These are phyloP conservation scores for Aspergillus baeticus DNA, from an alignment of 495 filamentous ascomycete genomes.

Conservation along the genomic window DNA sequence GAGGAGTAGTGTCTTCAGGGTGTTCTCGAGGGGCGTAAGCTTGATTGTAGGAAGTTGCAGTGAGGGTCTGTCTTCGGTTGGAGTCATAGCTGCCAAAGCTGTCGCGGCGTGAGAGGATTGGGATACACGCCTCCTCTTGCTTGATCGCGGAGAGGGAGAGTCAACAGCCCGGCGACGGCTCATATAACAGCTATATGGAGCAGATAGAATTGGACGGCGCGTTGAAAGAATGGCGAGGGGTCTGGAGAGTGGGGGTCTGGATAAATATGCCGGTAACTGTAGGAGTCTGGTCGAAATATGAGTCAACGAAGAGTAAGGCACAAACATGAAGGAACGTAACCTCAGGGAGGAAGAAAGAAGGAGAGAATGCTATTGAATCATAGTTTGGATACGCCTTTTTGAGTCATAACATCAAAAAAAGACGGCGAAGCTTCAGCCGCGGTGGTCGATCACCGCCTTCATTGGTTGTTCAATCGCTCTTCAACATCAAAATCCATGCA, in stretches of 20 bases:
- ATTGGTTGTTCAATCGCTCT: neutral
- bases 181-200: slow-evolving; percentile 26
- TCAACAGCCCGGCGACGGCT: slow-evolving; percentile 21
- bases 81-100: slow-evolving; percentile 22
- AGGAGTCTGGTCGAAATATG: slow-evolving; percentile 7
- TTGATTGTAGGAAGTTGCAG: slow-evolving; percentile 41
- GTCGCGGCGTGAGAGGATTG: slow-evolving; percentile 14
- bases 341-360: slow-evolving; percentile 17
- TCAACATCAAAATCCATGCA: too few species aligned
- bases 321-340: slow-evolving; percentile 7
- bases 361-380: neutral
- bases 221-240: neutral
- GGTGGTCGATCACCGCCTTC: slow-evolving; percentile 16
- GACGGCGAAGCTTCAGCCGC: neutral
- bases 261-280: neutral
- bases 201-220: neutral
- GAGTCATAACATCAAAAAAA: slow-evolving; percentile 10
- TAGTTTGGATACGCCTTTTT: neutral
- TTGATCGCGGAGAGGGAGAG: slow-evolving; percentile 24
- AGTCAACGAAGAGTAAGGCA: neutral
- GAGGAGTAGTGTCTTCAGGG: slow-evolving; percentile 67
- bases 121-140: slow-evolving; percentile 37
- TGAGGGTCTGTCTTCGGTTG: neutral
- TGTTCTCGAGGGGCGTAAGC: slow-evolving; percentile 65
- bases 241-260: slow-evolving; percentile 7